Evolutionary conservation across 2,329 filamentous ascomycete genomes (phyloP), one percentile per base, ranked within the genome.

Genomic region (Hypoxylon sp.): DNA sequence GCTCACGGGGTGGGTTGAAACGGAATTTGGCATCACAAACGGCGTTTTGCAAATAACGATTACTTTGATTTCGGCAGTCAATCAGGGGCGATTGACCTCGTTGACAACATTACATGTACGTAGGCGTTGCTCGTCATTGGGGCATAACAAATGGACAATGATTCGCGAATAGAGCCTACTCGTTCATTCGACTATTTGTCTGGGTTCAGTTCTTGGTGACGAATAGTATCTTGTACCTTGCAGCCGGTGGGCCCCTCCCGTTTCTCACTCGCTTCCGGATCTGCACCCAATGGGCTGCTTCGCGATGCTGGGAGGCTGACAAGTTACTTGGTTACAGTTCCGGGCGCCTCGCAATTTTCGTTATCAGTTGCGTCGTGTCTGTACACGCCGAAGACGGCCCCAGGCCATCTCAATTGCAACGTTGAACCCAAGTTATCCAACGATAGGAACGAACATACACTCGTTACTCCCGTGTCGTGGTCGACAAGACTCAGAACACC

Each of bases 1-100:
- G 61, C 60, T 66, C 55, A 70, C 55, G 62, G 69, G 70, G 54
- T 61, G 69, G 64, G 69, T 72, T 68, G 65, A 57, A 64, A 66
- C 64, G 66, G 69, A 71, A 71, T 68, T 71, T 73, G 71, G 71
- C 66, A 73, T 73, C 60, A 68, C 66, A 69, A 65, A 61, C 66
- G 71, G 71, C 71, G 71, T 72, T 73, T 73, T 65, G 56, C 61
- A 68, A 44, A 55, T 72, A 61, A 68, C 69, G 69, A 67, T 70
- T 61, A 50, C 37, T 53, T 69, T 72, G 68, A 64, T 69, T 72
- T 72, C 66, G 66, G 59, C 68, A 51, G 66, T 71, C 63, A 51
- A 59, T 57, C 25, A 50, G 58, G 59, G 61, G 61, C 60, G 51
- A 57, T 62, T 61, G 69, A 30, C 61, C 63, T 46, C 40, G 54